These are phyloP conservation scores for Saccharomyces uvarum DNA, from an alignment of 1,139 yeast species.

Conservation along the genomic window DNA sequence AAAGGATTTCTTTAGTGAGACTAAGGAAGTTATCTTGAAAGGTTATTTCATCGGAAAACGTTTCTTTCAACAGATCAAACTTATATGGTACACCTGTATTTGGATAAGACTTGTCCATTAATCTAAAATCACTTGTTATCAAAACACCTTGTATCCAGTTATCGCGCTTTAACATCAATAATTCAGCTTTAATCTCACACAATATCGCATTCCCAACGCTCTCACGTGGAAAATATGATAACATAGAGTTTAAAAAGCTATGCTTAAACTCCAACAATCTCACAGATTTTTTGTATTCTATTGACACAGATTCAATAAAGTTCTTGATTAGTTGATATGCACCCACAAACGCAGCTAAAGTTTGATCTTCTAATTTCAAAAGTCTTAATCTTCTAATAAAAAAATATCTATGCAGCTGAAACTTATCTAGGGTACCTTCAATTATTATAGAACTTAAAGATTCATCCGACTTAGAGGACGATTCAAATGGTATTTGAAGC, in stretches of 20 bases:
- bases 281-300: conserved; percentile 10
- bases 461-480: conserved; percentile 4
- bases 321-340: conserved; percentile 11
- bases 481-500: conserved; percentile 19
- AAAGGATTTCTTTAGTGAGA: conserved; percentile 21
- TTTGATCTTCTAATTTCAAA: conserved; percentile 10
- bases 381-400: conserved; percentile 21
- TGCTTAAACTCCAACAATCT: conserved; percentile 22
- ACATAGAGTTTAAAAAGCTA: conserved; percentile 12
- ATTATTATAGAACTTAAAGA: conserved; percentile 13
- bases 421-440: conserved; percentile 16
- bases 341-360: conserved; percentile 7
- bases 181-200: conserved; percentile 21
- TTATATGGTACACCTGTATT: conserved; percentile 4
- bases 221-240: conserved; percentile 8
- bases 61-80: conserved; percentile 19
- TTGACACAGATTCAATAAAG: conserved; percentile 16
- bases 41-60: conserved; percentile 25
- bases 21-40: conserved; percentile 29
- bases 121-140: conserved; percentile 10
- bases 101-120: conserved; percentile 14
- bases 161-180: conserved; percentile 23
- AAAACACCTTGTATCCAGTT: conserved; percentile 28
- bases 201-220: conserved; percentile 3
- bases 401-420: conserved; percentile 18